Conservation (phyloP, 306 rosid species). For the Prunus mira region DNA sequence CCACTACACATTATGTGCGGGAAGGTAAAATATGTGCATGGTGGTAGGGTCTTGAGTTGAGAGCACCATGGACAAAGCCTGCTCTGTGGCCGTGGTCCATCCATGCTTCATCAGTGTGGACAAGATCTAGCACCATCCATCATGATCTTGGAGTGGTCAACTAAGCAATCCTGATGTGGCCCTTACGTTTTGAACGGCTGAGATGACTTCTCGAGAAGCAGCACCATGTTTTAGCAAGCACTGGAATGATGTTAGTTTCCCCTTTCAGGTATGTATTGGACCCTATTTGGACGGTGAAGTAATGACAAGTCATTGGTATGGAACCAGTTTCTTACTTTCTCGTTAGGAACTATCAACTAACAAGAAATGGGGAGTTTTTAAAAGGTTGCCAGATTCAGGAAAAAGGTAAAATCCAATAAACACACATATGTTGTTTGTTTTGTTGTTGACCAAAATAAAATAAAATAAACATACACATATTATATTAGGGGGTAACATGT, state of each 20-base stretch:
- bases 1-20: slow-evolving; percentile 22
- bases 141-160: slow-evolving; percentile 46
- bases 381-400: neutral
- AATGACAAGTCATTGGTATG: neutral
- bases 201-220: slow-evolving; percentile 10
- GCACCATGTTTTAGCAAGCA: neutral
- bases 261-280: neutral
- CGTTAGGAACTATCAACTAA: slow-evolving; percentile 4
- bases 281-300: neutral
- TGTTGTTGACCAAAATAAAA: too few relatives aligned
- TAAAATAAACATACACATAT: neutral
- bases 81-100: slow-evolving; percentile 27
- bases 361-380: neutral
- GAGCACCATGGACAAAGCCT: slow-evolving; percentile 32
- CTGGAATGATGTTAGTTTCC: neutral
- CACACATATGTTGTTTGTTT: neutral
- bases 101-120: slow-evolving; percentile 50
- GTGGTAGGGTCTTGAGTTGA: slow-evolving; percentile 31
- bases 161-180: slow-evolving; percentile 9
- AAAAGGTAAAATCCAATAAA: neutral
- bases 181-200: slow-evolving; percentile 11
- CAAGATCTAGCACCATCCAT: slow-evolving; percentile 68
- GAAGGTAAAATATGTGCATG: slow-evolving; percentile 14
- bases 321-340: slow-evolving; percentile 14
- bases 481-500: neutral